Base-by-base conservation (phyloP, 331 rosid genomes). In the Malus hybrid region DNA sequence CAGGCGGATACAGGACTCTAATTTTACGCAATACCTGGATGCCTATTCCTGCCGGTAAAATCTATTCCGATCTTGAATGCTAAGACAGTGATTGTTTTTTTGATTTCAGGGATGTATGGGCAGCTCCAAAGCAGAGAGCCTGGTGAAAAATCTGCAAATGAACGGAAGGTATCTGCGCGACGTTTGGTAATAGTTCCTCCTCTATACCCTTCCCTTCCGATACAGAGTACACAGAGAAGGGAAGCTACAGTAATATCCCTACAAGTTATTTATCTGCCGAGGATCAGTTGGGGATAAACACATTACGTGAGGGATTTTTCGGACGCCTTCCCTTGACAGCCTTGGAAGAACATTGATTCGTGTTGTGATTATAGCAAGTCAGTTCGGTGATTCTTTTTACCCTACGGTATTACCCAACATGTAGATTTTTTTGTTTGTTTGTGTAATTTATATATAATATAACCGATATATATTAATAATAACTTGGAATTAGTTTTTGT, bases 121-220 rank as follows among this genome's bases (percentile, higher is more conserved):
- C 83, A 90, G 88, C 90, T 90, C 98, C 52, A 82, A 92, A 82
- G 92, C 99, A 6, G 99, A 95, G 87, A 87, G 93, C 88, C 74
- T 89, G 96, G 91, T 95, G 76, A 95, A 95, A 86, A 95, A 80
- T 86, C 90, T 95, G 74, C 97, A 92, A 82, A 92, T 74, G 87
- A 89, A 24, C 67, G 98, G 98, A 68, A 77, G 98, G 81, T 92
- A 95, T 83, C 79, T 92, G 85, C 97, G 99, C 72, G 99, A 95
- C 66, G 98, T 95, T 52, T 95, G 99, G 99, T 92, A 73, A 92
- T 70, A 75, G 84, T 52, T 72, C 55, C 63, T 72, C 55, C 71
- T 77, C 62, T 70, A 53, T 20, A 52, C 68, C 66, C 52, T 24
- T 42, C 6, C 78, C 24, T 9, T 39, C 44, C 44, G 44, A 39